phyloP scores from a whole-genome alignment of 495 filamentous ascomycete species.

The Apiosordaria backusii region DNA sequence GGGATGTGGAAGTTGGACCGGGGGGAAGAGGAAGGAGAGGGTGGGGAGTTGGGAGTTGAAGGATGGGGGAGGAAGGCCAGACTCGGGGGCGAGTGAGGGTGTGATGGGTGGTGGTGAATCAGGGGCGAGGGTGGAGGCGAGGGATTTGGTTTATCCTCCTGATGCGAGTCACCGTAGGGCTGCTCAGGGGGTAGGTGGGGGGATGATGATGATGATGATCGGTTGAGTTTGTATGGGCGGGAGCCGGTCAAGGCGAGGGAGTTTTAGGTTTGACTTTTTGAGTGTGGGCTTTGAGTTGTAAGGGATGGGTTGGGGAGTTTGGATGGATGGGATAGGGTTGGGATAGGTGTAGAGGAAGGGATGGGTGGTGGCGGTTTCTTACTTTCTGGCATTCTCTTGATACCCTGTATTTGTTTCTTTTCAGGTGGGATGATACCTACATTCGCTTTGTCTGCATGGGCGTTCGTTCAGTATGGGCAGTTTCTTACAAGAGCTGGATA shows the following conservation, averaged over 20 bases:
- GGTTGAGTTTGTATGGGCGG: constrained; percentile 9
- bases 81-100: neutral
- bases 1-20: constrained; percentile 34
- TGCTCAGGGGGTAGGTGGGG: neutral
- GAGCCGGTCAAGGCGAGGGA: constrained; percentile 17
- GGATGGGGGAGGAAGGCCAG: constrained; percentile 16
- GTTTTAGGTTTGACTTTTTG: constrained; percentile 7
- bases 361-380: neutral
- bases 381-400: constrained; percentile 17
- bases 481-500: neutral
- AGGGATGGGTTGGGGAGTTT: neutral
- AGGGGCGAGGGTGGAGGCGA: neutral
- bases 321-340: neutral
- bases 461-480: neutral
- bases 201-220: constrained; percentile 11
- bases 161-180: constrained; percentile 7
- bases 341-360: neutral
- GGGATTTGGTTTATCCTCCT: neutral
- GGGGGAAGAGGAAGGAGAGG: constrained; percentile 35
- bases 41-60: constrained; percentile 43
- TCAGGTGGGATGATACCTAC: neutral
- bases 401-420: constrained; percentile 5
- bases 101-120: neutral
- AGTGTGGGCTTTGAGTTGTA: neutral
- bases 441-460: neutral